These are phyloP conservation scores for Aspergillus fumigatiaffinis DNA, from an alignment of 2,329 filamentous ascomycete genomes.

Conservation along the genomic window DNA sequence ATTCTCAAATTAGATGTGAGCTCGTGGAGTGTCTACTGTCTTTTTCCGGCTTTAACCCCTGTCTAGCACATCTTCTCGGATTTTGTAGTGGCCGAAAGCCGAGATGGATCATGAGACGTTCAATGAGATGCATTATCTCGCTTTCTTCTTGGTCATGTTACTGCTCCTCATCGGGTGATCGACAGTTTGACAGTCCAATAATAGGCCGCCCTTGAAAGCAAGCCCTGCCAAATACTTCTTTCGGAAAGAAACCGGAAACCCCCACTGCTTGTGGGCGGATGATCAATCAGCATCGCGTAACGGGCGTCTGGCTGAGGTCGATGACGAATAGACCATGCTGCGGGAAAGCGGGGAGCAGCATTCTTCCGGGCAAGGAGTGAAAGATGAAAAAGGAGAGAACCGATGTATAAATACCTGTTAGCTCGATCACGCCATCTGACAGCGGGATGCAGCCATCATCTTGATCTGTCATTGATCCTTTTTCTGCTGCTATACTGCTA, in stretches of 20 bases:
- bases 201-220: neutral
- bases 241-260: neutral
- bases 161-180: neutral
- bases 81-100: neutral
- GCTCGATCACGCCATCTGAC: slow-evolving; percentile 4
- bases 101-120: neutral
- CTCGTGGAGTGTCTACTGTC: neutral
- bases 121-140: too few species aligned
- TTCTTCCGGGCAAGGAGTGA: too few species aligned
- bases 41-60: neutral
- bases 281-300: neutral
- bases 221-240: neutral
- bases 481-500: neutral
- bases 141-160: neutral
- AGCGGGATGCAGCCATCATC: slow-evolving; percentile 4
- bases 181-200: neutral
- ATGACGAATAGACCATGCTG: too few species aligned
- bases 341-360: too few species aligned
- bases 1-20: neutral
- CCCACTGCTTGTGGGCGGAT: neutral
- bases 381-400: too few species aligned
- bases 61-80: neutral
- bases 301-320: too few species aligned
- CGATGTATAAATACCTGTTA: neutral
- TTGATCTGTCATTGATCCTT: slow-evolving; percentile 3